A percentile compares a stretch with the other conserved stretches of the same genome.
These are phyloP conservation scores for Fraxinus albicans DNA, from an alignment of 305 asterid genomes.

Conservation along the genomic window DNA sequence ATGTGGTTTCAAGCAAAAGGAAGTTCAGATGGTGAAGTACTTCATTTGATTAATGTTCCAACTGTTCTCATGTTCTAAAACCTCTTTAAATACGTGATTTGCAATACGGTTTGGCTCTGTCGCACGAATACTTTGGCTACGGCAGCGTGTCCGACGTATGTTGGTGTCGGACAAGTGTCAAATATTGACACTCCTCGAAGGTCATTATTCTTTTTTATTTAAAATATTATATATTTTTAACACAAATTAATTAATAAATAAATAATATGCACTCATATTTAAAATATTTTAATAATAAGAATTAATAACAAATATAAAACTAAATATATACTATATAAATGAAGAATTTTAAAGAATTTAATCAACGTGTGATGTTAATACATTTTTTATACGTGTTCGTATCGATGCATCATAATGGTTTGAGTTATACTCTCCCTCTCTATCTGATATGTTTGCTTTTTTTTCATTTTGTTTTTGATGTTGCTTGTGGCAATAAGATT, in stretches of 20 bases:
- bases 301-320: too few relatives aligned
- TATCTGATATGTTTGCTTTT: neutral
- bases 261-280: too few relatives aligned
- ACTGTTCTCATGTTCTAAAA: neutral
- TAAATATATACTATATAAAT: too few relatives aligned
- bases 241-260: neutral
- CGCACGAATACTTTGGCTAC: neutral
- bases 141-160: neutral
- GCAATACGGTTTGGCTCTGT: neutral
- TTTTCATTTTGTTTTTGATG: neutral
- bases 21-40: constrained; percentile 79
- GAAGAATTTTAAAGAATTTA: too few relatives aligned
- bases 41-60: constrained; percentile 36
- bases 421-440: neutral
- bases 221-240: too few relatives aligned
- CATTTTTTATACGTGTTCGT: too few relatives aligned
- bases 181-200: neutral
- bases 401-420: neutral
- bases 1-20: constrained; percentile 80
- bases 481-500: neutral
- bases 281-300: too few relatives aligned
- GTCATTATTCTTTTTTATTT: neutral
- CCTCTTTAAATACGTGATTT: neutral
- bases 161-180: neutral
- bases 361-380: too few relatives aligned